A percentile compares a stretch with the other conserved stretches of the same genome.
Evolutionary conservation across 106 monocot genomes (phyloP).

Genomic region (Platanthera guangdongensis): DNA sequence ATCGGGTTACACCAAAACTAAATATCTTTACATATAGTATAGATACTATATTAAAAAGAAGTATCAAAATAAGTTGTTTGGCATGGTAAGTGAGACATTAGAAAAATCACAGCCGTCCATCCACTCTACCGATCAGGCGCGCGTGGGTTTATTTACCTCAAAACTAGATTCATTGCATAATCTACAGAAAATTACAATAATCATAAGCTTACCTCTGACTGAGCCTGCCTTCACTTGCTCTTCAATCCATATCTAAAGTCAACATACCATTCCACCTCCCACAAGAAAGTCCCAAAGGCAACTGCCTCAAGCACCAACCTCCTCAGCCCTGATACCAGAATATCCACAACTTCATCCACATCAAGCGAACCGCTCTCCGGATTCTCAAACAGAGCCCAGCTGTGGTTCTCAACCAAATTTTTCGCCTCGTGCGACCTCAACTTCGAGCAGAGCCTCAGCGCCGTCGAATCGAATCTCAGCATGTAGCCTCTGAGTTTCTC

Average conservation of each 20-base stretch:
- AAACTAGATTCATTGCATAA: too few species aligned
- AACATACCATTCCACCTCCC: conserved; percentile 48
- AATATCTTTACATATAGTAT: too few species aligned
- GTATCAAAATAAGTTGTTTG: too few species aligned
- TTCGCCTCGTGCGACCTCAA: conserved; percentile 42
- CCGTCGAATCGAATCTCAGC: conserved; percentile 39
- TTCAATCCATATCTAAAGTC: conserved; percentile 36
- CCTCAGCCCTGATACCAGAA: conserved; percentile 28
- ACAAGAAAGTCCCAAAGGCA: conserved; percentile 64
- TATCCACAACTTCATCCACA: conserved; percentile 15
- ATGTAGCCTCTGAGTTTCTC: conserved; percentile 42
- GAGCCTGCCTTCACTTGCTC: conserved; percentile 6
- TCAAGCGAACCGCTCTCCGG: conserved; percentile 6
- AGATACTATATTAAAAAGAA: too few species aligned
- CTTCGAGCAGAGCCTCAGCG: conserved; percentile 44
- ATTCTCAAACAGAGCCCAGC: conserved; percentile 43
- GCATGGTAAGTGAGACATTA: too few species aligned
- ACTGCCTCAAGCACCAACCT: conserved; percentile 68
- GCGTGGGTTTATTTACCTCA: too few species aligned
- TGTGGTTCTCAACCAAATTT: conserved; percentile 54
- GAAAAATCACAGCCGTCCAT: too few species aligned
- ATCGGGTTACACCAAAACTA: too few species aligned
- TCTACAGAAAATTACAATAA: too few species aligned
- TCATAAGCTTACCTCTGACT: too few species aligned
- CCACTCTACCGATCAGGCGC: too few species aligned